Evolutionary conservation across 768 basidiomycete genomes (phyloP).

Genomic region (Suillus bovinus): DNA sequence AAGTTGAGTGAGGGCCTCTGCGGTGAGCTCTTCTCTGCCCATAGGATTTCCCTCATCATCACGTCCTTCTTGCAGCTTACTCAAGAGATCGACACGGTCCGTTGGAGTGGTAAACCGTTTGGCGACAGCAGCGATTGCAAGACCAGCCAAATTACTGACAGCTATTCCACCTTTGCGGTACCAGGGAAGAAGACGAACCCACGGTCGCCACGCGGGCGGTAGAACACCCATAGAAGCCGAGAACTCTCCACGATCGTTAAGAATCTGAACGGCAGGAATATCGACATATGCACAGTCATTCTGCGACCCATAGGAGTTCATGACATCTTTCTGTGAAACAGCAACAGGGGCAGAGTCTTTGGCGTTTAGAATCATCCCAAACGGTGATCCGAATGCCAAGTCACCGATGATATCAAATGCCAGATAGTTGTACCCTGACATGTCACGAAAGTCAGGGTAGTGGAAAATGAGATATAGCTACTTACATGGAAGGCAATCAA

Average conservation of each 20-base stretch:
- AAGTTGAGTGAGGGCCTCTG: conserved; percentile 82
- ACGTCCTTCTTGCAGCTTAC: conserved; percentile 74
- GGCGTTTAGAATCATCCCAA: conserved; percentile 81
- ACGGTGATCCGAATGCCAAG: conserved; percentile 84
- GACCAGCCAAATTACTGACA: conserved; percentile 73
- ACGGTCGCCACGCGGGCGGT: conserved; percentile 69
- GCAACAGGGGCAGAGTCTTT: conserved; percentile 75
- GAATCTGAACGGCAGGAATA: conserved; percentile 81
- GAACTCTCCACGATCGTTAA: conserved; percentile 87
- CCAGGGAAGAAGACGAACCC: conserved; percentile 71
- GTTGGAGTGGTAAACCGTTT: conserved; percentile 67
- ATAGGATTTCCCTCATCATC: conserved; percentile 80
- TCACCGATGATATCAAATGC: conserved; percentile 84
- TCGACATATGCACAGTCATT: conserved; percentile 47
- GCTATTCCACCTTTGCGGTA: conserved; percentile 66
- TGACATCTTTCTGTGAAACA: conserved; percentile 51
- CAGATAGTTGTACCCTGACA: conserved; percentile 56
- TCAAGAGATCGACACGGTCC: conserved; percentile 79
- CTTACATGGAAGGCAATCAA: conserved; percentile 71
- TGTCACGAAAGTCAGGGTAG: conserved; percentile 11
- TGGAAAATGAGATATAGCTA: background rate
- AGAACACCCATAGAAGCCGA: conserved; percentile 82
- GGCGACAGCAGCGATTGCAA: conserved; percentile 78
- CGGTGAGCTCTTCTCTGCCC: conserved; percentile 82
- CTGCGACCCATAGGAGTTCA: conserved; percentile 54